Evolutionary conservation across 1,139 yeast species (phyloP), one percentile per base, ranked within the genome.

Genomic region (Candida dubliniensis): DNA sequence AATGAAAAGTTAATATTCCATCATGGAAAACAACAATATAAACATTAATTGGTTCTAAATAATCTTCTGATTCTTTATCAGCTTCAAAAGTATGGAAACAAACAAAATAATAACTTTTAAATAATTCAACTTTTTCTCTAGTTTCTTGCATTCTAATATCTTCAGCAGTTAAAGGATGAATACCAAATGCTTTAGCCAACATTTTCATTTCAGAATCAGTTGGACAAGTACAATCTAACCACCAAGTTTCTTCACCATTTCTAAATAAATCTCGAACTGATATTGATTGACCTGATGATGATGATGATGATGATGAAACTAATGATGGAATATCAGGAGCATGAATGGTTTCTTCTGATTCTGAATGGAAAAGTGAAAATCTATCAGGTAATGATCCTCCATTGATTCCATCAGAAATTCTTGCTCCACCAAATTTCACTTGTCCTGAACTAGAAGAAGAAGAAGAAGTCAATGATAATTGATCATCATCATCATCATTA

Each of bases 21-120:
- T 84, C 82, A 48, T 83, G 76, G 70, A 89, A 88, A n/a, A 89
- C 96, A 47, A 89, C 91, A 53, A 89, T 78, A 66, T 89, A 89
- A 48, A 88, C 87, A 58, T 87, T 86, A 56, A 89, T 81, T 14
- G 96, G 95, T 58, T 89, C 95, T 59, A 89, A 67, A 60, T 82
- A 87, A 52, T 86, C 93, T 57, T 84, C 91, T 37, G 86, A 78
- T 58, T 84, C 88, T 49, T 74, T 72, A 59, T 84, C 89, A 23
- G 82, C 80, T 57, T 84, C 89, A 64, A 85, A 85, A 7, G 89
- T 81, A 59, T 85, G 89, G 74, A 84, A 85, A 74, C 88, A 82
- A 43, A 85, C 88, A 66, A 85, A 84, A 63, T 85, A 85, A 61
- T 85, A 85, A 49, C 77, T 74, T 54, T 81, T 77, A 67, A 85